Evolutionary conservation across 352 stramenopile genomes (phyloP), one percentile per base, ranked within the genome.

Genomic region (Phytophthora brassicae): DNA sequence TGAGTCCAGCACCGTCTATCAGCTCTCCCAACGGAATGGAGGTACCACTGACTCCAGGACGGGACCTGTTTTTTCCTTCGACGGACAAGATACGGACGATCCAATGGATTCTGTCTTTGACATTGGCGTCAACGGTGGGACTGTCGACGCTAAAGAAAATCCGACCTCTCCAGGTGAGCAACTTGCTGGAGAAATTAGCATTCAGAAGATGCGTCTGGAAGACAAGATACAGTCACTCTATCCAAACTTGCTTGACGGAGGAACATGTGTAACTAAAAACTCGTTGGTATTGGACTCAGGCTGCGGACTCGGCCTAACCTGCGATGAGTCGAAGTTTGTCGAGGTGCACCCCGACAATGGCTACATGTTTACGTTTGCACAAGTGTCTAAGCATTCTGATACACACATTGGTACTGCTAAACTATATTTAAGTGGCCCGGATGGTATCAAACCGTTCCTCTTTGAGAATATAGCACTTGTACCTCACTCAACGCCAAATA

Each of bases 331-430:
- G 3, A 31, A 22, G 22, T 56, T 66, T 22, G 50, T 56, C 1
- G 26, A 33, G 2, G 46, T 28, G 33, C 9, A 20, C 23, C 35
- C 47, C 24, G 12, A 60, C 33, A 56, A 13, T 14, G 8, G 1
- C n/a, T 60, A 60, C 52, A 60, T 44, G 33, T 60, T 66, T 66
- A 66, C 50, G n/a, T 66, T 56, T 46, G 44, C 58, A 45, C 41
- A 66, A 28, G 45, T 24, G 6, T 52, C 56, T 36, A 38, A 38
- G 31, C 31, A 38, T n/a, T 38, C 31, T n/a, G 16, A 38, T 38
- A 38, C 31, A 38, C 31, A 38, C 17, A 50, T 50, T 50, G 57
- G 33, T 14, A 64, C 41, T 23, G n/a, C 57, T 3, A 65, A 65
- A 49, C 6, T 58, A 39, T 65, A 49, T 54, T 65, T 65, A 7